A percentile compares a stretch with the other conserved stretches of the same genome.
phyloP scores from a whole-genome alignment of 352 stramenopile species.

The Phytophthora uliginosa region DNA sequence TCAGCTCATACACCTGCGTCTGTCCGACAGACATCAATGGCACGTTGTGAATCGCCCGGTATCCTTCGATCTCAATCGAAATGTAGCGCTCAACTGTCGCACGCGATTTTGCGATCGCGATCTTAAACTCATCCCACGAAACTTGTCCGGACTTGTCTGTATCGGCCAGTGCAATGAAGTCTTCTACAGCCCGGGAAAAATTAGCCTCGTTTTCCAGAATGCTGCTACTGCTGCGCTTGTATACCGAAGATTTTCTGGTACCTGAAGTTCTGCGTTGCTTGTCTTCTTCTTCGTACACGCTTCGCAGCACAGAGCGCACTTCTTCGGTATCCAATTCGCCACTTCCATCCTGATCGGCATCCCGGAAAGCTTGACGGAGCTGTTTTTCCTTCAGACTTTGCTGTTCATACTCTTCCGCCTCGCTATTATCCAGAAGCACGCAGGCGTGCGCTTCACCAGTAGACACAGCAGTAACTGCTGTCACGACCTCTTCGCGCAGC shows the following conservation, averaged over 20 bases:
- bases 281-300: conserved; percentile 81
- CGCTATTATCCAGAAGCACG: conserved; percentile 66
- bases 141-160: conserved; percentile 83
- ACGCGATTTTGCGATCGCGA: conserved; percentile 82
- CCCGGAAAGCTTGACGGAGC: conserved; percentile 79
- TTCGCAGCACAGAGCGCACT: conserved; percentile 74
- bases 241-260: conserved; percentile 37
- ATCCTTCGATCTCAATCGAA: conserved; percentile 83
- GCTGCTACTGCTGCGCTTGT: conserved; percentile 61
- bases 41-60: conserved; percentile 70
- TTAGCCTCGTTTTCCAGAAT: conserved; percentile 66
- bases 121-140: conserved; percentile 91
- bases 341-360: conserved; percentile 80
- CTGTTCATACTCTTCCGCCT: conserved; percentile 81
- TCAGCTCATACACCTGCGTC: conserved; percentile 84
- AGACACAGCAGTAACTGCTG: conserved; percentile 61
- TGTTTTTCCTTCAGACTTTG: conserved; percentile 91
- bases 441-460: conserved; percentile 65
- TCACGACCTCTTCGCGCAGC: conserved; percentile 63
- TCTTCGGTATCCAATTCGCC: conserved; percentile 84
- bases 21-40: conserved; percentile 75
- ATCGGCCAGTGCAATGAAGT: conserved; percentile 84
- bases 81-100: conserved; percentile 77
- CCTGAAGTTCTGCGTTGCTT: conserved; percentile 50
- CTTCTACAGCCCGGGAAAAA: conserved; percentile 67